These are phyloP conservation scores for Gymnopus androsaceus DNA, from an alignment of 1,284 basidiomycete species.

Conservation along the genomic window DNA sequence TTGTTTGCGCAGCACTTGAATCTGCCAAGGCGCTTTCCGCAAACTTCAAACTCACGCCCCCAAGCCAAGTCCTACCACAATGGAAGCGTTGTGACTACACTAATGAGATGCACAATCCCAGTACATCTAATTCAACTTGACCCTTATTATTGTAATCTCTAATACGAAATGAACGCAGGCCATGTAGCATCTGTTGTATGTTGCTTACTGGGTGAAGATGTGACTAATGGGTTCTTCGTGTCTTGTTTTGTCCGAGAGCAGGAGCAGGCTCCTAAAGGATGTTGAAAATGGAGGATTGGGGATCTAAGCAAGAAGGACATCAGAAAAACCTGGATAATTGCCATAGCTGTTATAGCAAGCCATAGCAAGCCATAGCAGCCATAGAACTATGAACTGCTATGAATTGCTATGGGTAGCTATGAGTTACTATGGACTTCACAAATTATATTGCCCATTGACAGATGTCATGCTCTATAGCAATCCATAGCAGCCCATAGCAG, in stretches of 20 bases:
- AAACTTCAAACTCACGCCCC: slow-evolving; percentile 70
- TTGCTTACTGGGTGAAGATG: slow-evolving; percentile 85
- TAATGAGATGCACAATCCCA: slow-evolving; percentile 56
- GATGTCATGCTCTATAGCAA: too few species aligned
- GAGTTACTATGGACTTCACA: too few species aligned
- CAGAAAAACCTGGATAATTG: too few species aligned
- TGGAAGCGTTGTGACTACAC: slow-evolving; percentile 80
- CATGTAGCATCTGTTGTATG: slow-evolving; percentile 69
- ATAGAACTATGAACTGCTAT: too few species aligned
- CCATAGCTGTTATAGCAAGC: too few species aligned
- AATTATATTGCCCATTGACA: too few species aligned
- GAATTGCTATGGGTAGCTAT: too few species aligned
- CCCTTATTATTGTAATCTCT: slow-evolving; percentile 4
- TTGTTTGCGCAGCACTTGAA: slow-evolving; percentile 64
- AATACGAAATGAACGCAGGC: slow-evolving; percentile 6
- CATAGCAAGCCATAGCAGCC: too few species aligned
- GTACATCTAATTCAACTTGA: slow-evolving; percentile 30
- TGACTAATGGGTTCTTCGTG: slow-evolving; percentile 95
- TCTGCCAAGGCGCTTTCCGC: slow-evolving; percentile 64
- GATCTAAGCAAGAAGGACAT: slow-evolving; percentile 1
- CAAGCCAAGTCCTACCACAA: slow-evolving; percentile 64
- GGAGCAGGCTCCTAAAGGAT: not conserved
- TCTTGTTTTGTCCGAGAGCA: slow-evolving; percentile 69
- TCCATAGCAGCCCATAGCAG: too few species aligned
- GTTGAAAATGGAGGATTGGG: not conserved